Evolutionary conservation across 305 asterid genomes (phyloP), one percentile per base, ranked within the genome.

Genomic region (Salvia sclarea): DNA sequence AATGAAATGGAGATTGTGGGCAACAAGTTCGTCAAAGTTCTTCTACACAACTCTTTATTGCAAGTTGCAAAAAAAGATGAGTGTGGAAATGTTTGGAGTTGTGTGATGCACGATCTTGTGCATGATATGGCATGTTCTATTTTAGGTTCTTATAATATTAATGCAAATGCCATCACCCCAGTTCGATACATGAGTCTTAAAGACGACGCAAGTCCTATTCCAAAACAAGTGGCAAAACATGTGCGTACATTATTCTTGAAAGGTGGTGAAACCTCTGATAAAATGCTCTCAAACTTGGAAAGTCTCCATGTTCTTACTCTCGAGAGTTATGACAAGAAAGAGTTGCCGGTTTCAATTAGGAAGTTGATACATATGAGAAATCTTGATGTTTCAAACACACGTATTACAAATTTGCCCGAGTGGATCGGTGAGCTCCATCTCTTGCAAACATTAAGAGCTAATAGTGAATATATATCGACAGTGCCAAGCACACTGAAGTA

Each of bases 41-140:
- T 55, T 28, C 41, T 28, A n/a, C 61, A 72, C 0, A 72, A 55
- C 49, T 79, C 76, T 1, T 68, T 79, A 4, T 59, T 75, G 8
- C 78, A 71, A 71, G 74, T 55, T 61, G 63, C 60, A 12, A 0
- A 14, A 8, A 52, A 9, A 14, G 81, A 76, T 50, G 28, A 0
- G 7, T 37, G 53, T 13, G 45, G 40, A 1, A 14, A 57, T n/a
- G 28, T 41, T 3, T 14, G 3, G 8, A 0, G 2, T 5, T 68
- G 72, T 37, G 64, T 43, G 70, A 80, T 82, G 88, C 90, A 85
- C 20, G 75, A 67, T 53, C 70, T 65, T 44, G 76, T 79, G 45
- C 80, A 80, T 25, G 81, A 80, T 61, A 57, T 80, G 17, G 79
- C 84, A 6, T 24, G 48, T 25, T 61, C 31, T 4, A 14, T 82